Evolutionary conservation across 192 early-diverging fungal species (phyloP).

Genomic region (Backusella tuberculispora): DNA sequence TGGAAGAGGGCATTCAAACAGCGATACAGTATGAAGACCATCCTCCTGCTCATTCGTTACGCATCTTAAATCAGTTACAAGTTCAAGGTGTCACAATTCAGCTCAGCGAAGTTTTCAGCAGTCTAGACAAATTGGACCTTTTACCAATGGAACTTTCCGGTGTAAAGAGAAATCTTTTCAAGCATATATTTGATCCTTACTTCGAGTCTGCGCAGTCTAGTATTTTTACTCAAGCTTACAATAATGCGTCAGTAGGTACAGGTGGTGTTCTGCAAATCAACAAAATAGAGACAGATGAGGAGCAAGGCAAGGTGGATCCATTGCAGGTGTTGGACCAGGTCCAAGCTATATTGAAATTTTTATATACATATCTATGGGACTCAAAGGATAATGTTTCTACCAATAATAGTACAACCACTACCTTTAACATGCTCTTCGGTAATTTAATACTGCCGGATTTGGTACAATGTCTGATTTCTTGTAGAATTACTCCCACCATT

Average conservation of each 20-base stretch:
- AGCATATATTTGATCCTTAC: conserved; percentile 27
- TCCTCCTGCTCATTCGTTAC: background rate
- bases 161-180: conserved; percentile 21
- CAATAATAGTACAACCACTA: background rate
- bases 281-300: conserved; percentile 7
- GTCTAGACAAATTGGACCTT: conserved; percentile 16
- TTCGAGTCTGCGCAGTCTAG: conserved; percentile 4
- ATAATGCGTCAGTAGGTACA: background rate
- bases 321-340: conserved; percentile 12
- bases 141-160: conserved; percentile 6
- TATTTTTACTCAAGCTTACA: conserved; percentile 9
- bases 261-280: conserved; percentile 15
- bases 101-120: background rate
- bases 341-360: conserved; percentile 27
- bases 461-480: conserved; percentile 20
- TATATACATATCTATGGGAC: conserved; percentile 24
- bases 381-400: background rate
- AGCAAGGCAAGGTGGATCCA: background rate
- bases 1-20: background rate
- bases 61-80: background rate
- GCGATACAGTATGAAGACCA: conserved; percentile 7
- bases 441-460: conserved; percentile 25
- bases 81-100: background rate
- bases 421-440: conserved; percentile 26
- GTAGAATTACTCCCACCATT: conserved; percentile 21